Evolutionary conservation across 176 grass and related monocot genomes (phyloP), one percentile per base, ranked within the genome.

Genomic region (Cenchrus fungigraminus): DNA sequence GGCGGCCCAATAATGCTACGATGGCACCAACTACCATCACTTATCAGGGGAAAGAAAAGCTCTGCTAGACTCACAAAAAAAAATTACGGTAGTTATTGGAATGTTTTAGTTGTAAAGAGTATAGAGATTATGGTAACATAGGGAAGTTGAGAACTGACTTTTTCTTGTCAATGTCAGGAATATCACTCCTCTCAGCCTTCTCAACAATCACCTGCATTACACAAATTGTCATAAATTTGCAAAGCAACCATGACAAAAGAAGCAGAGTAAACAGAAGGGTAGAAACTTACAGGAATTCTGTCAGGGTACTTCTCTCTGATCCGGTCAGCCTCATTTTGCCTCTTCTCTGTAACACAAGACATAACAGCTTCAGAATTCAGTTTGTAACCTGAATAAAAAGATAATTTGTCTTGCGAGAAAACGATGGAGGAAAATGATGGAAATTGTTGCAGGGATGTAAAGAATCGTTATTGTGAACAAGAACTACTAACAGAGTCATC

Each of bases 111-210:
- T 63, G 42, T 15, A 8, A 6, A 63, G 29, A 5, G 25, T 19
- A 47, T 12, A 25, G 5, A 8, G 0, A 56, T 43, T 28, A 76
- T 28, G 52, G 53, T 60, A 34, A n/a, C 3, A 4, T 45, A 67
- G 53, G 72, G 65, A 74, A 15, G 46, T 71, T 64, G 50, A n/a
- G 40, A 76, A 91, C 92, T 77, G 17, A 98, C 95, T 98, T 98
- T 87, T 98, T 98, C 91, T 98, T 98, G 80, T 98, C 95, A 19
- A 98, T 93, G 57, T 98, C 91, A 47, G 92, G 95, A 85, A 98
- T 93, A 57, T 98, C 95, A 75, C 95, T 98, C 77, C 80, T 93
- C 77, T 92, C 91, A 84, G 92, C 92, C 76, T 98, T 98, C 95
- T 98, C 95, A 63, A 98, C 95, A 79, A 98, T 98, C 66, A 98